Evolutionary conservation across 2,329 filamentous ascomycete genomes (phyloP), one percentile per base, ranked within the genome.

Genomic region (Pseudogymnoascus sp.): DNA sequence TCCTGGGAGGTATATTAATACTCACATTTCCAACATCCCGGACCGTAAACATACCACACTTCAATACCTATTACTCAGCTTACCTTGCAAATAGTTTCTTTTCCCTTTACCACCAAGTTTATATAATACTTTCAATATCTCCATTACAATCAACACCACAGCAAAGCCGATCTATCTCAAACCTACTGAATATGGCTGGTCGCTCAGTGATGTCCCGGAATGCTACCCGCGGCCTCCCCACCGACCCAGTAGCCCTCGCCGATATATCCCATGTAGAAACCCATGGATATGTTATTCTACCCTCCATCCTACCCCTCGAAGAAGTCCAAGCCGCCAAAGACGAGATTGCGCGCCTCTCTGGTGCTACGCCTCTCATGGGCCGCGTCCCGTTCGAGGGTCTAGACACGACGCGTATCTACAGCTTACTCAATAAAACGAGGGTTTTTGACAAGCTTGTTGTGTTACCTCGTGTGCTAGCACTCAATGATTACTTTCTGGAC

Each of bases 401-500:
- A 61, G 68, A 75, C 23, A 77, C 76, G 0, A 72, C 71, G 40
- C 65, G 76, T 15, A 75, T 77, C 29, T 77, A 77, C 63, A 74
- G 75, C 10, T 65, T 77, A 6, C 67, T 75, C 19, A 77, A 77
- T 64, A 77, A 77, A 65, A 74, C 71, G 35, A 68, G 75, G 38
- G 71, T 68, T 2, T 77, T 77, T 64, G 75, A 77, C 64, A 73
- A 73, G 63, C 77, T 76, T 62, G 67, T 71, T 4, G 73, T 76
- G 9, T 69, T 77, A 15, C 73, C 75, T 9, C 73, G 73, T 17
- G 73, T 77, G 2, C 65, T 76, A 61, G 74, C 74, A 15, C 65
- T 77, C 61, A 77, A 76, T 62, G 75, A 77, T 61, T 77, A 75
- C 63, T 77, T 77, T 62, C 65, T 77, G 59, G 74, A 76, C 63